phyloP scores from a whole-genome alignment of 495 filamentous ascomycete genomes.

The Physcia stellaris region DNA sequence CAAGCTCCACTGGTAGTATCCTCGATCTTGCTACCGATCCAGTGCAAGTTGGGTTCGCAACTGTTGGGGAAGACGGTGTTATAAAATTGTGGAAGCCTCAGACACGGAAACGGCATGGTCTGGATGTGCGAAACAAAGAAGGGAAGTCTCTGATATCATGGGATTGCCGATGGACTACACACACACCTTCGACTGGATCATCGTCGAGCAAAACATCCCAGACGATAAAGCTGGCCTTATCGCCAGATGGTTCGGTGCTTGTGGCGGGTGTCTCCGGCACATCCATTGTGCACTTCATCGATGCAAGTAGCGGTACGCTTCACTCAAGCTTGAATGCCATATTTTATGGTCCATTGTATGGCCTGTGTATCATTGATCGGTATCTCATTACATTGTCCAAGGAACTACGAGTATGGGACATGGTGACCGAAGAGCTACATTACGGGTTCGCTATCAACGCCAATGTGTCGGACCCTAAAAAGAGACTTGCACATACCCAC shows the following conservation, averaged over 20 bases:
- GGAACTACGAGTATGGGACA: conserved; percentile 50
- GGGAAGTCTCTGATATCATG: conserved; percentile 50
- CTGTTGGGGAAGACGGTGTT: conserved; percentile 64
- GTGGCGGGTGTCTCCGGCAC: conserved; percentile 38
- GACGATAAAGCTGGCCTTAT: conserved; percentile 46
- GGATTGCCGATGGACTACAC: conserved; percentile 50
- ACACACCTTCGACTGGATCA: conserved; percentile 31
- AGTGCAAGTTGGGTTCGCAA: conserved; percentile 54
- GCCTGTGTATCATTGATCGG: conserved; percentile 43
- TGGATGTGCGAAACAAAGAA: conserved; percentile 38
- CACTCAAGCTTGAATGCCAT: conserved; percentile 39
- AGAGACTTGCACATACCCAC: conserved; percentile 31
- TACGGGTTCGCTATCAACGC: conserved; percentile 33
- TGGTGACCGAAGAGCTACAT: conserved; percentile 43
- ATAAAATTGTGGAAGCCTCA: conserved; percentile 69
- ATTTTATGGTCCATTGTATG: conserved; percentile 37
- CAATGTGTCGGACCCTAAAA: conserved; percentile 18
- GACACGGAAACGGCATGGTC: conserved; percentile 45
- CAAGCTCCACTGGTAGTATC: conserved; percentile 39
- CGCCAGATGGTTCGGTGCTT: conserved; percentile 75
- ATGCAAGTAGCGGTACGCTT: conserved; percentile 32
- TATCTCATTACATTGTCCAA: conserved; percentile 50
- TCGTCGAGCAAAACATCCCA: conserved; percentile 20
- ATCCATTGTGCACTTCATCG: conserved; percentile 15
- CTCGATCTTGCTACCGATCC: conserved; percentile 61